Evolutionary conservation across 73 alveolate genomes (phyloP).

Genomic region (Tetrahymena malaccensis): DNA sequence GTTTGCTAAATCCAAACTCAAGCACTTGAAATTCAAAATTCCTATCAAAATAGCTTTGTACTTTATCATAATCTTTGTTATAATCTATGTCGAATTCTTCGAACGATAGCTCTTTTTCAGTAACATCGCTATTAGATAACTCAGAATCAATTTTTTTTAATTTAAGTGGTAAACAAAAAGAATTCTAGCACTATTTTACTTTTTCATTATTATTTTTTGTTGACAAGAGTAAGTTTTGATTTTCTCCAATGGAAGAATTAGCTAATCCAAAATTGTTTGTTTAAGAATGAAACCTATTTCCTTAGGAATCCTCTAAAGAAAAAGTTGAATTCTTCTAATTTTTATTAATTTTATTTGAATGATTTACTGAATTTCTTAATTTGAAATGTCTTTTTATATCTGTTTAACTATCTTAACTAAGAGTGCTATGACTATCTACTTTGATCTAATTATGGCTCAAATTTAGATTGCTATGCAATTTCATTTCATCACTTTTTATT

Average conservation of each 20-base stretch:
- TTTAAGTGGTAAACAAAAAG: not conserved
- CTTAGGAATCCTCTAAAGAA: not conserved
- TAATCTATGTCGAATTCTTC: not conserved
- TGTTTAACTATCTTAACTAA: not conserved
- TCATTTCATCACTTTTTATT: too few relatives aligned
- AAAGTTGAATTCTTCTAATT: not conserved
- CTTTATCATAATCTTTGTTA: not conserved
- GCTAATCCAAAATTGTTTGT: too few relatives aligned
- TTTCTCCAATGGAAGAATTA: not conserved
- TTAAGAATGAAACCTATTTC: too few relatives aligned
- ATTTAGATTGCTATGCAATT: not conserved
- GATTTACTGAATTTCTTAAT: not conserved
- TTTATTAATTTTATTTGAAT: too few relatives aligned
- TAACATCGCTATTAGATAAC: not conserved
- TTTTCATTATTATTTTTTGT: not conserved
- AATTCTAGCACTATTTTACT: too few relatives aligned
- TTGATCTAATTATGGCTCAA: not conserved
- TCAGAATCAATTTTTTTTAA: not conserved
- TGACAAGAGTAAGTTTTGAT: not conserved
- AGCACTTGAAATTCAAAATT: not conserved
- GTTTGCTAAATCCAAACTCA: not conserved
- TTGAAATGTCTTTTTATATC: too few relatives aligned
- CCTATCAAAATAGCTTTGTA: not conserved
- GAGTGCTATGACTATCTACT: not conserved
- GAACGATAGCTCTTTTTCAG: not conserved